These are phyloP conservation scores for Pichia occidentalis DNA, from an alignment of 805 yeast species.

Conservation along the genomic window DNA sequence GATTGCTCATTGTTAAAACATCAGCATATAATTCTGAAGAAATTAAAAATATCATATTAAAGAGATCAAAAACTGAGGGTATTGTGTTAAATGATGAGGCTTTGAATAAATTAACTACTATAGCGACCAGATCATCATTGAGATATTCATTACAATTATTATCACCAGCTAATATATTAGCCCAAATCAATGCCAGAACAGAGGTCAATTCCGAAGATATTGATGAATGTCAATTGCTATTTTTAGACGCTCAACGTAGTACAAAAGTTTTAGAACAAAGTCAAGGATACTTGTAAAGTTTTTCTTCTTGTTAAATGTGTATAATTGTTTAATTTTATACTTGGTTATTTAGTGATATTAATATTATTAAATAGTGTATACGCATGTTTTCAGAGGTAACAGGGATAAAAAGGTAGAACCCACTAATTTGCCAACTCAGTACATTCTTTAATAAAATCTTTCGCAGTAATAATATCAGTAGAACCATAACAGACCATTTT, in stretches of 20 bases:
- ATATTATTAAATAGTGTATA: background rate
- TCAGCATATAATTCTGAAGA: conserved; percentile 72
- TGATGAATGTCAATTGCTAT: conserved; percentile 79
- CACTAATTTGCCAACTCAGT: conserved; percentile 35
- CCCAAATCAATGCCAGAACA: conserved; percentile 67
- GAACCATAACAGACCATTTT: conserved; percentile 80
- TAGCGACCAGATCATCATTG: conserved; percentile 83
- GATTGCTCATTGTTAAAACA: conserved; percentile 90
- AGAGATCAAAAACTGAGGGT: conserved; percentile 92
- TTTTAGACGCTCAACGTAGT: conserved; percentile 83
- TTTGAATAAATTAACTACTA: conserved; percentile 77
- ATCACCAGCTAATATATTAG: conserved; percentile 81
- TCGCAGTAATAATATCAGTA: conserved; percentile 67
- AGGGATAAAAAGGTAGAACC: background rate
- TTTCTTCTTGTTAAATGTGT: conserved; percentile 13
- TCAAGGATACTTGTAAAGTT: conserved; percentile 21
- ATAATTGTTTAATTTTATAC: background rate
- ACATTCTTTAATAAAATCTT: conserved; percentile 63
- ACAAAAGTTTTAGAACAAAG: conserved; percentile 73
- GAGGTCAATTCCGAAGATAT: conserved; percentile 66
- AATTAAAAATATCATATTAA: conserved; percentile 75
- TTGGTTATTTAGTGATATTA: background rate
- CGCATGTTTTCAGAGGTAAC: background rate
- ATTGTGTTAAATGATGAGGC: conserved; percentile 80
- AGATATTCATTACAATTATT: conserved; percentile 90